Base-by-base conservation (phyloP, 352 stramenopile species). In the Phytophthora uliginosa region DNA sequence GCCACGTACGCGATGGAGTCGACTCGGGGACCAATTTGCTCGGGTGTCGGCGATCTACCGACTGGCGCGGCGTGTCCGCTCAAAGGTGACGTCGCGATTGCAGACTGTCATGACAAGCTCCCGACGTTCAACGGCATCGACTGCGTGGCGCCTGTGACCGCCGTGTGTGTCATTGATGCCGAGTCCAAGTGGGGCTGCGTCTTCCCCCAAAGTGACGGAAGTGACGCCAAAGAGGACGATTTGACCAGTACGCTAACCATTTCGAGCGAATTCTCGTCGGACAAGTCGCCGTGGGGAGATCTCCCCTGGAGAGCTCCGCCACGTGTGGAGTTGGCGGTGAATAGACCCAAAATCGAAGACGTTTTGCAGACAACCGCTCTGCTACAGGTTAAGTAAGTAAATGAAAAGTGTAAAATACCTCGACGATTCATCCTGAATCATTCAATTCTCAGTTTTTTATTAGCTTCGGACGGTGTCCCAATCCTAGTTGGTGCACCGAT, bases 1-100 rank as follows among this genome's bases (percentile, higher is more conserved):
- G 84, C 82, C 5, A 90, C 82, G 7, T 92, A 90, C 59, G 61
- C 69, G 9, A 69, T 85, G 31, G 60, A 71, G 1, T 38, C 53
- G 7, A 63, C 55, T 26, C 72, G 67, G 33, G 82, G 79, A 26
- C n/a, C 56, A 0, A 52, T 83, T n/a, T 92, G 84, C 57, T 72
- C 68, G n/a, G 84, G 84, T 12, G 60, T 70, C 8, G 81, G 84
- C 10, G 51, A 62, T 7, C 24, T 64, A 10, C 81, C 81, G 1
- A 70, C 58, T 18, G 82, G 80, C 13, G 72, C 31, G 2, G 70
- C 69, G 0, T 92, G 84, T 63, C 84, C 84, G 28, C 53, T 71
- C 20, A 76, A 77, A 54, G 81, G 78, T 24, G 76, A 85, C 31
- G 18, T 73, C 42, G 77, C 82, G 8, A 72, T 65, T 40, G 59